Conservation (phyloP, 2,329 filamentous ascomycete species). For the Sarocladium brachiariae region DNA sequence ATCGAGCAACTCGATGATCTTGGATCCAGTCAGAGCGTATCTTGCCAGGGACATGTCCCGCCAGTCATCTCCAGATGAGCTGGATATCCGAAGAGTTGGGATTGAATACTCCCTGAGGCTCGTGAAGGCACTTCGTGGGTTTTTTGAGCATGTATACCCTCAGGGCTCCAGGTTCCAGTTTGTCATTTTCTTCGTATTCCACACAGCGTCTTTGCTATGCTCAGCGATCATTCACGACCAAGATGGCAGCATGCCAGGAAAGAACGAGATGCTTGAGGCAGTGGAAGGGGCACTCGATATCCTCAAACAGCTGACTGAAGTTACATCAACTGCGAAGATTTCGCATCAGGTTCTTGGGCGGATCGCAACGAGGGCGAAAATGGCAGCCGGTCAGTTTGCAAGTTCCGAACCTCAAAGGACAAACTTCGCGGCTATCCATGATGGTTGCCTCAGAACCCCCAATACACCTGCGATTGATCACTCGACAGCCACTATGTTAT, state of each 20-base stretch:
- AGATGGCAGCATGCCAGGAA: slow-evolving; percentile 31
- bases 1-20: slow-evolving; percentile 36
- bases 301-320: slow-evolving; percentile 23
- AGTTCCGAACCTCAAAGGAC: neutral
- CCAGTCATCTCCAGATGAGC: slow-evolving; percentile 23
- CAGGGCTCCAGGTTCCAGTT: slow-evolving; percentile 42
- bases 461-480: neutral
- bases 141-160: slow-evolving; percentile 38
- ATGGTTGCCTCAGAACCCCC: neutral
- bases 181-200: slow-evolving; percentile 43
- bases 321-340: slow-evolving; percentile 22
- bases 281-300: slow-evolving; percentile 30
- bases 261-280: slow-evolving; percentile 31
- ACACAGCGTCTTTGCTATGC: slow-evolving; percentile 42
- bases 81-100: slow-evolving; percentile 32
- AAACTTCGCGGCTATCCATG: neutral
- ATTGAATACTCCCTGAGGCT: slow-evolving; percentile 37
- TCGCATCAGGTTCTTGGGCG: slow-evolving; percentile 27
- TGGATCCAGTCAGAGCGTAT: slow-evolving; percentile 38
- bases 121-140: slow-evolving; percentile 29
- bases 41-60: slow-evolving; percentile 30
- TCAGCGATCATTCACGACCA: slow-evolving; percentile 44
- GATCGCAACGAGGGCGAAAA: slow-evolving; percentile 18
- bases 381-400: neutral
- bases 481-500: neutral